A percentile compares a stretch with the other conserved stretches of the same genome.
phyloP scores from a whole-genome alignment of 345 rosid genomes.

The Viola odorata region DNA sequence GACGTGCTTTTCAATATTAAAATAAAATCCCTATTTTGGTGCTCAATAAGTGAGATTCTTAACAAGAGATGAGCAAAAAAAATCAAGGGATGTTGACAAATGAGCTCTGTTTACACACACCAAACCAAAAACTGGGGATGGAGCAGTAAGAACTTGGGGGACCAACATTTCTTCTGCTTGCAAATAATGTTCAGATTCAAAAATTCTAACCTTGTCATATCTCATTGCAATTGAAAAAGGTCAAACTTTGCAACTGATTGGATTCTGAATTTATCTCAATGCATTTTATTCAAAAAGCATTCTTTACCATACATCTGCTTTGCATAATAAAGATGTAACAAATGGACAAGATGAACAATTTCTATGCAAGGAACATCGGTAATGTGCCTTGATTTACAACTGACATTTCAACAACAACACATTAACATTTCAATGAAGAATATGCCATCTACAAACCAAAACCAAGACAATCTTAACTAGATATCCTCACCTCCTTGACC shows the following conservation, averaged over 20 bases:
- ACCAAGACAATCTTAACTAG: constrained; percentile 20
- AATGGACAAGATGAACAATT: constrained; percentile 3
- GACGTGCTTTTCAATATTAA: too few species aligned
- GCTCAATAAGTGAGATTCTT: not conserved
- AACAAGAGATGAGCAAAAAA: not conserved
- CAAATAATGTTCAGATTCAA: not conserved
- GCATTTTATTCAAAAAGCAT: constrained; percentile 1
- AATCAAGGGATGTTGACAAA: not conserved
- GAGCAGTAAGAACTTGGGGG: not conserved
- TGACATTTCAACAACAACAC: constrained; percentile 10
- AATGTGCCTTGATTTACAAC: constrained; percentile 27
- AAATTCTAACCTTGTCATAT: not conserved
- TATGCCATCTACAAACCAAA: constrained; percentile 21
- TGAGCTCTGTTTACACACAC: not conserved
- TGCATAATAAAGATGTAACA: constrained; percentile 9
- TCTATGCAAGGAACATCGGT: constrained; percentile 26
- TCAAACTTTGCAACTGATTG: too few species aligned
- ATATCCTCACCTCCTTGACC: constrained; percentile 16
- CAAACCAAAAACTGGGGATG: not conserved
- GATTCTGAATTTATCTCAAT: not conserved
- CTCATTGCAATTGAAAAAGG: not conserved
- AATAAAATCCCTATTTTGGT: too few species aligned
- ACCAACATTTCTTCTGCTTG: not conserved
- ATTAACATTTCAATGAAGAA: constrained; percentile 19
- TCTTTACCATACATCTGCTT: constrained; percentile 14